Evolutionary conservation across 352 stramenopile genomes (phyloP), one percentile per base, ranked within the genome.

Genomic region (Aphanomyces euteiches): DNA sequence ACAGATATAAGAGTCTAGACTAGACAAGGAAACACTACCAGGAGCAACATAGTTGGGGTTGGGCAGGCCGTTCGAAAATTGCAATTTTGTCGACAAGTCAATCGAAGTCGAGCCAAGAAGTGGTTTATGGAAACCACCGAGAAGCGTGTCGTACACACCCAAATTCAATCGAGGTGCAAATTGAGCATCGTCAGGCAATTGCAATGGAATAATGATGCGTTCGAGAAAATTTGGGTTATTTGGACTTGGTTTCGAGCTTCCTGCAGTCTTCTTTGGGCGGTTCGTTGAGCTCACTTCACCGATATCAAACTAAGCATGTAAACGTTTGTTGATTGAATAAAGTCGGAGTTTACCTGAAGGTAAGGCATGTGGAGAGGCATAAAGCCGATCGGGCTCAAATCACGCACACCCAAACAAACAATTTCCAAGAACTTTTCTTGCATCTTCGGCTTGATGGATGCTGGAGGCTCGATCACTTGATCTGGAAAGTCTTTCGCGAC

Each of bases 211-310:
- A 7, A 96, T 59, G 56, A 97, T 83, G 3, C 86, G 83, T 56
- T 96, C 84, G 37, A 96, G 75, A 71, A 94, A 97, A 73, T 97
- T 97, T 0, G 90, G 89, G 60, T 97, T 93, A 12, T 74, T 75
- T 2, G 81, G 83, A 36, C 78, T 89, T 4, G 89, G 89, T 69
- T 88, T 92, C 3, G 87, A 94, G 21, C 82, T 90, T 36, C 79
- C 74, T 50, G 88, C 88, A 41, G 85, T 93, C 59, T 89, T 38
- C 19, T 72, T 66, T 5, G 66, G 66, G 2, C 48, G 54, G 53
- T 66, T 69, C 47, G 63, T 59, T 17, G 63, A 60, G 13, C 37
- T 60, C 10, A 69, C 63, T 43, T 69, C 63, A 39, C 63, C 63
- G 43, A 69, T 69, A 13, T 69, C 63, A 60, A 69, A 69, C 50